Evolutionary conservation across 2,329 filamentous ascomycete species (phyloP).

Genomic region (Orbilia blumenaviensis): DNA sequence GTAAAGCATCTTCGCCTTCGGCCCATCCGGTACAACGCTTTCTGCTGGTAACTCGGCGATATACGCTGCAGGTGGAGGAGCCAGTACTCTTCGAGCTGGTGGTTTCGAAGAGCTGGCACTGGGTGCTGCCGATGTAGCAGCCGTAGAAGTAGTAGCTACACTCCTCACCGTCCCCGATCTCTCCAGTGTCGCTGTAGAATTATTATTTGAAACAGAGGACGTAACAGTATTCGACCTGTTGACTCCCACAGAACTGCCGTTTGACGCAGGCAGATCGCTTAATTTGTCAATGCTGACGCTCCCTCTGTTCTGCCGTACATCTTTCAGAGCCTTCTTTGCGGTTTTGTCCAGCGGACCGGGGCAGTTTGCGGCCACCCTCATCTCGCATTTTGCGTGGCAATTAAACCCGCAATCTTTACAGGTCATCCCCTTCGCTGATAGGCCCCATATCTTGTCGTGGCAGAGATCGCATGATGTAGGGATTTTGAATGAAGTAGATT

Average conservation of each 20-base stretch:
- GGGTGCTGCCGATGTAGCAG: conserved; percentile 27
- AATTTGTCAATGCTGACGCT: conserved; percentile 43
- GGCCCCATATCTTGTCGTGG: conserved; percentile 94
- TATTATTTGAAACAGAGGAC: conserved; percentile 51
- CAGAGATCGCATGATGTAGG: conserved; percentile 98
- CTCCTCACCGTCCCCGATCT: conserved; percentile 35
- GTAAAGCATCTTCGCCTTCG: conserved; percentile 90
- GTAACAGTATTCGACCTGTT: conserved; percentile 56
- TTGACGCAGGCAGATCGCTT: conserved; percentile 50
- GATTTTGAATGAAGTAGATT: conserved; percentile 98
- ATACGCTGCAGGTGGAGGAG: conserved; percentile 85
- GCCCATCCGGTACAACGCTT: conserved; percentile 61
- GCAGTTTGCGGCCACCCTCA: conserved; percentile 97
- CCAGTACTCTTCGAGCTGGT: conserved; percentile 71
- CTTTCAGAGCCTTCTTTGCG: conserved; percentile 82
- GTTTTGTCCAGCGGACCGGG: conserved; percentile 94
- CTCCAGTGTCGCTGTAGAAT: conserved; percentile 27
- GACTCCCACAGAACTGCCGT: conserved; percentile 31
- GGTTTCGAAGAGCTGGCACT: conserved; percentile 33
- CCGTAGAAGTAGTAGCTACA: not conserved
- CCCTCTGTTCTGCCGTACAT: conserved; percentile 54
- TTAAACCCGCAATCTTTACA: conserved; percentile 97
- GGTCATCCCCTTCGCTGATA: conserved; percentile 95
- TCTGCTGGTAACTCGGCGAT: conserved; percentile 71
- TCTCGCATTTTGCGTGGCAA: conserved; percentile 97